Base-by-base conservation (phyloP, 2,329 filamentous ascomycete genomes). In the Samsoniella hepiali region DNA sequence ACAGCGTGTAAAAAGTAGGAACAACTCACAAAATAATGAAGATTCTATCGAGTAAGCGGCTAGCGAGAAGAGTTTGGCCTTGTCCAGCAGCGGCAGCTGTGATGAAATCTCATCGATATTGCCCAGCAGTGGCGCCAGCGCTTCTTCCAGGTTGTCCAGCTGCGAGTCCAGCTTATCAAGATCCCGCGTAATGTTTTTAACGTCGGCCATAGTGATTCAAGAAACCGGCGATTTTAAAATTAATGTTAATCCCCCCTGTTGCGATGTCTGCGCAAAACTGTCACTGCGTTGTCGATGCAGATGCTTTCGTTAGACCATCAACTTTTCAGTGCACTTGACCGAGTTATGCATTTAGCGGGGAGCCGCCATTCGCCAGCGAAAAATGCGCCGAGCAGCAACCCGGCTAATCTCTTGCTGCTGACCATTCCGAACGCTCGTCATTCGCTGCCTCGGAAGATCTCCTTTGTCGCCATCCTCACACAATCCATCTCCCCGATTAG, bases 41-140 rank as follows among this genome's bases (percentile, higher is more conserved):
- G 93, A 96, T 72, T 98, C 94, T 67, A 99, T 88, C 0, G 93
- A 85, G 75, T 98, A 99, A 22, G 92, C 90, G 58, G 89, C 83
- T 27, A 96, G 82, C n/a, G 95, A 88, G 73, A 96, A 92, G 65
- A 97, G 87, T 78, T 98, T 97, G 8, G 95, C 93, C 78, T 92
- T 93, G 80, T 98, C 94, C 65, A 99, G 83, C n/a, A 98, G 82
- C 1, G 94, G 93, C 34, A 98, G 82, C 72, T 92, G 92, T 62
- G 87, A 88, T 5, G 91, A 87, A 63, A 86, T 84, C 47, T 88
- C 85, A 58, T 86, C 80, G 50, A 97, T 78, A 57, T 82, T 82
- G 42, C 82, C 80, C 32, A 96, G 78, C 6, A 98, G 79, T n/a
- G 94, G 92, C 66, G 85, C 78, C 34, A 98, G 81, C 4, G 85